Evolutionary conservation across 139 green algal genomes (phyloP).

Genomic region (Chlorella sorokiniana): DNA sequence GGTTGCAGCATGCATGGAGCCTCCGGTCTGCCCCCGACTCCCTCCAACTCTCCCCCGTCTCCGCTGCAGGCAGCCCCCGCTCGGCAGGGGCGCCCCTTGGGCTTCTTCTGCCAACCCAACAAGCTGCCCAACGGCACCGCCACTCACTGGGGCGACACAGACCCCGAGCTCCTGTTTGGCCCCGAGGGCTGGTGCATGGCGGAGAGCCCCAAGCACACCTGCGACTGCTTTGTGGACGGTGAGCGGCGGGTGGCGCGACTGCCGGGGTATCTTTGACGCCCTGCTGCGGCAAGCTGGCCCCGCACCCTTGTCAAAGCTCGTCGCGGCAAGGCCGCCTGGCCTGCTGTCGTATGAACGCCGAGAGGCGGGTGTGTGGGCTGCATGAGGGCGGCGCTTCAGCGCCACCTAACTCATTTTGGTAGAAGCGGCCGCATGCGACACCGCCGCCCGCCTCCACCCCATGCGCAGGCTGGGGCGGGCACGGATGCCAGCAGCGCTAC

Average conservation of each 20-base stretch:
- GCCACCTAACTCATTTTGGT: too few species aligned
- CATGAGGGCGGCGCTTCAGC: too few species aligned
- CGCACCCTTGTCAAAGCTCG: too few species aligned
- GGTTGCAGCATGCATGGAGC: too few species aligned
- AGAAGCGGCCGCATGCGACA: background rate
- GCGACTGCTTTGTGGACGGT: background rate
- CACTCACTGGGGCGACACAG: background rate
- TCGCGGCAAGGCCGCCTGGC: background rate
- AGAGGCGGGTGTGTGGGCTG: too few species aligned
- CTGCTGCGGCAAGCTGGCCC: background rate
- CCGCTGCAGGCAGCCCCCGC: background rate
- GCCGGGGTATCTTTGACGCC: background rate
- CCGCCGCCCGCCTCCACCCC: background rate
- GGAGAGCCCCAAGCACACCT: slow-evolving; percentile 12
- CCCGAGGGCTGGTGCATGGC: slow-evolving; percentile 55
- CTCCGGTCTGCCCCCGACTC: too few species aligned
- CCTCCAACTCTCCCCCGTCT: background rate
- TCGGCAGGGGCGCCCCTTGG: background rate
- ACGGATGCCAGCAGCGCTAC: background rate
- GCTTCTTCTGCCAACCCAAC: slow-evolving; percentile 24
- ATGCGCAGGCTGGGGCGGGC: background rate
- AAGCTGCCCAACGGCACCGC: background rate
- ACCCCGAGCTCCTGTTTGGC: slow-evolving; percentile 42
- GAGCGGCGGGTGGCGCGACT: background rate
- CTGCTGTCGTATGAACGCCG: background rate